Evolutionary conservation across 2,329 filamentous ascomycete species (phyloP), one percentile per base, ranked within the genome.

Genomic region (Aspergillus nomiae): DNA sequence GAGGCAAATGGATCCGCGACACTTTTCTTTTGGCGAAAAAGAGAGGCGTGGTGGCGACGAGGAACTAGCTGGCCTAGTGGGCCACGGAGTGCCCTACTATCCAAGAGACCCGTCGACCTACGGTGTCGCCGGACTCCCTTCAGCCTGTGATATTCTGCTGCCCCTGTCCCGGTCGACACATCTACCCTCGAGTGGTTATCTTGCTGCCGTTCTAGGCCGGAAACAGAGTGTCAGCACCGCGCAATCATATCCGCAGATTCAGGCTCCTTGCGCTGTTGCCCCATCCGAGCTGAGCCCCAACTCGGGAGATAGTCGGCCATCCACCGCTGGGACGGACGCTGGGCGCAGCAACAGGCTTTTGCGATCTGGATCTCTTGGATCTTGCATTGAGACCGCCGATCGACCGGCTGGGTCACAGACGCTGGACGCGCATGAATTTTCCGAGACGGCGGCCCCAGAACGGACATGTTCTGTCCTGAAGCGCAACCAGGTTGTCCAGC

Each of bases 401-500:
- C 62, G 50, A 63, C 62, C 63, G 58, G 61, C 58, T 59, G 60
- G 46, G 58, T 63, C 65, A 60, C 53, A 58, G 61, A 45, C 41
- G 54, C 59, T 59, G 45, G 58, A 56, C 50, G 50, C 56, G 46
- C 60, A 63, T 56, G 64, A 62, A 46, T 34, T 51, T 59, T 58
- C 50, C 60, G 60, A 53, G 55, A 56, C 65, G 62, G 36, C 65
- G 61, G 54, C 48, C 57, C 50, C 45, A 26, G 53, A 58, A 30
- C 51, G 63, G 26, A 38, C 58, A 26, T 58, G 45, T 28, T 48
- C 68, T 8, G 63, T 76, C 24, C 70, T 72, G 59, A 74, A 72
- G 61, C 71, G 70, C 48, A 74, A 63, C 16, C 70, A 78, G 60
- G 69, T 70, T 5, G 67, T 74, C n/a, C 73, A 77, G 56, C 63